Evolutionary conservation across 2,329 filamentous ascomycete genomes (phyloP), one percentile per base, ranked within the genome.

Genomic region (Fusarium sp.): DNA sequence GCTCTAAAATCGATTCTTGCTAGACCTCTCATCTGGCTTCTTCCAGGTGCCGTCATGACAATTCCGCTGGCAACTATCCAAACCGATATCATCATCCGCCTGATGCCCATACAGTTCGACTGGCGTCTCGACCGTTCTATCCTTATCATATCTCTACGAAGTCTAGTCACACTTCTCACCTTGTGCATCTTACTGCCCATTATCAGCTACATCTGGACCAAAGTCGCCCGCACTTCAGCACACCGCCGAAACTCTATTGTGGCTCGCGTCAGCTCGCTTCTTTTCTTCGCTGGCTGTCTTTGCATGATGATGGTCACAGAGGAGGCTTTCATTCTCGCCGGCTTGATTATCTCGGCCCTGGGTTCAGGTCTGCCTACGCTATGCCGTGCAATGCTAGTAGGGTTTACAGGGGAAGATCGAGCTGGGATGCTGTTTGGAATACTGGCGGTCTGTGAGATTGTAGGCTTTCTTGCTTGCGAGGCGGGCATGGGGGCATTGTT

Each of bases 71-170:
- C 65, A 6, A 68, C 61, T 5, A 50, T 63, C 3, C 72, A 75
- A 19, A 67, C 67, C 3, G 69, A 69, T 12, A 63, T 69, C n/a
- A 32, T 72, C 15, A 40, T 71, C 20, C 71, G 70, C 7, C 28
- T 75, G 17, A 71, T 75, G 72, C 70, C 69, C 8, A 47, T 74
- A 26, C 68, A 67, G n/a, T 75, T 75, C 60, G 34, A 58, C 28
- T 71, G 70, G 74, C 42, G 57, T 10, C 62, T 74, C 6, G 28
- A 58, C 6, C 56, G 46, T 10, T 73, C 73, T 7, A 46, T 63
- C n/a, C 56, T 74, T 4, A 62, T 75, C 39, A 38, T 74, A 14
- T 70, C 73, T 19, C 44, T 73, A 28, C 64, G 56, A 48, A 73
- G 65, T 32, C 49, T 68, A 6, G 49, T 60, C 36, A 73, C 68